Percentiles rank a stretch among this genome's conserved stretches.
phyloP scores from a whole-genome alignment of 2,329 filamentous ascomycete species.

The Talaromyces sp. region DNA sequence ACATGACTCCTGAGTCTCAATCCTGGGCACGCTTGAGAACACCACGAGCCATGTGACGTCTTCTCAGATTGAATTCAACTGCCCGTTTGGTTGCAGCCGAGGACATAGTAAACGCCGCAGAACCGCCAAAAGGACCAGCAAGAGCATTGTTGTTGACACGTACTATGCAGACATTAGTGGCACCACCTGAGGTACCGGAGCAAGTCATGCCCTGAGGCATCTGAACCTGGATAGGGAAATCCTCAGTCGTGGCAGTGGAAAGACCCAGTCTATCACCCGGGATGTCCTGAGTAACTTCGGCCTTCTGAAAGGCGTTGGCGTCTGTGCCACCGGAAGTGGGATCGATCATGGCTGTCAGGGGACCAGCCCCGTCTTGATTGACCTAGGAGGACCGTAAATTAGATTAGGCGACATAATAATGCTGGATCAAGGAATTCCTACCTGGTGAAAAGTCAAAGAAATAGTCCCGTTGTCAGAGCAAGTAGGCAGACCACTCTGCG shows the following conservation, averaged over 20 bases:
- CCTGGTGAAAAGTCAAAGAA: slow-evolving; percentile 62
- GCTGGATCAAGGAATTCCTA: slow-evolving; percentile 6
- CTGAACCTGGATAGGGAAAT: slow-evolving; percentile 62
- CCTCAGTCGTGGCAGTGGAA: slow-evolving; percentile 57
- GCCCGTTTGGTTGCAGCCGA: slow-evolving; percentile 7
- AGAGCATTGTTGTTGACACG: slow-evolving; percentile 60
- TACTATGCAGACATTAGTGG: slow-evolving; percentile 61
- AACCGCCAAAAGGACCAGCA: slow-evolving; percentile 65
- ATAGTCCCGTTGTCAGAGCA: slow-evolving; percentile 58
- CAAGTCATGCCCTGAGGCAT: slow-evolving; percentile 68
- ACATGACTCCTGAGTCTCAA: not conserved
- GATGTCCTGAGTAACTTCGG: slow-evolving; percentile 58
- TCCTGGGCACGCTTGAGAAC: slow-evolving; percentile 7
- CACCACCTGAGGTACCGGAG: slow-evolving; percentile 56
- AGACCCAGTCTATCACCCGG: slow-evolving; percentile 58
- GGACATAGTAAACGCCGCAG: slow-evolving; percentile 60
- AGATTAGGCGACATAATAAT: not conserved
- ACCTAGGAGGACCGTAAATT: slow-evolving; percentile 34
- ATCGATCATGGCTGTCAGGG: slow-evolving; percentile 59
- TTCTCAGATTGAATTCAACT: slow-evolving; percentile 10
- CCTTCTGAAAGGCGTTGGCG: slow-evolving; percentile 56
- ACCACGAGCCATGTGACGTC: slow-evolving; percentile 14
- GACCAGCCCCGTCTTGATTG: slow-evolving; percentile 68
- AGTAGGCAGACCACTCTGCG: slow-evolving; percentile 57
- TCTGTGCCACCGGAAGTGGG: slow-evolving; percentile 61